Conservation (phyloP, 2,329 filamentous ascomycete genomes). For the Neonectria faginata region DNA sequence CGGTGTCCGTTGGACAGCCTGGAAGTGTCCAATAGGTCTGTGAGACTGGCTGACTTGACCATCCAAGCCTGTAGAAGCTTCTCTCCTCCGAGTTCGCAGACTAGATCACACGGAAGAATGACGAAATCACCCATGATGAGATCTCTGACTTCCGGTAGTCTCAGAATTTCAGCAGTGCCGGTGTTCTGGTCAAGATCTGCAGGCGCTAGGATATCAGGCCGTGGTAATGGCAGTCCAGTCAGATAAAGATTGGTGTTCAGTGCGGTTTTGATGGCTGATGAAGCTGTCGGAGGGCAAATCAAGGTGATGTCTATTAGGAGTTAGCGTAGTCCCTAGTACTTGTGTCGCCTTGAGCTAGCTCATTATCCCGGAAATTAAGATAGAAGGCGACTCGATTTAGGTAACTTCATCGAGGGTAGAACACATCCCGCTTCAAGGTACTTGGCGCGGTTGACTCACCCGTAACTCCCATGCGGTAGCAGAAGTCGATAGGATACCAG, state of each 20-base stretch:
- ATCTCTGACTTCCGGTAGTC: conserved; percentile 83
- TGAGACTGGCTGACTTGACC: conserved; percentile 80
- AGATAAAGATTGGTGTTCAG: conserved; percentile 83
- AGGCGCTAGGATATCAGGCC: conserved; percentile 81
- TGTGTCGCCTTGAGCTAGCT: not conserved
- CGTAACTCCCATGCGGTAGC: conserved; percentile 82
- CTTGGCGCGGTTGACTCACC: conserved; percentile 60
- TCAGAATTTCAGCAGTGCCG: conserved; percentile 88
- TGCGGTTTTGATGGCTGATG: conserved; percentile 74
- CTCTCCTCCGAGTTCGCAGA: conserved; percentile 89
- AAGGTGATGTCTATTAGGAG: conserved; percentile 68
- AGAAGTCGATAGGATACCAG: conserved; percentile 89
- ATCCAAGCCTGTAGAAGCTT: conserved; percentile 92
- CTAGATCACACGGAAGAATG: conserved; percentile 90
- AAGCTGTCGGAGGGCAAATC: conserved; percentile 73
- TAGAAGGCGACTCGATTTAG: not conserved
- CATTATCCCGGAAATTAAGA: not conserved
- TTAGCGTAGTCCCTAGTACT: conserved; percentile 37
- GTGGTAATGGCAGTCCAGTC: conserved; percentile 77
- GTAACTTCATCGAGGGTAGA: not conserved
- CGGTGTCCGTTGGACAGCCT: conserved; percentile 53
- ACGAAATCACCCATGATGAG: conserved; percentile 88
- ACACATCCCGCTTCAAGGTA: not conserved
- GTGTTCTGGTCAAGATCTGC: conserved; percentile 82
- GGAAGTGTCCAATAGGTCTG: conserved; percentile 65